phyloP scores from a whole-genome alignment of 495 filamentous ascomycete genomes.

The Corynascus novoguineensis region DNA sequence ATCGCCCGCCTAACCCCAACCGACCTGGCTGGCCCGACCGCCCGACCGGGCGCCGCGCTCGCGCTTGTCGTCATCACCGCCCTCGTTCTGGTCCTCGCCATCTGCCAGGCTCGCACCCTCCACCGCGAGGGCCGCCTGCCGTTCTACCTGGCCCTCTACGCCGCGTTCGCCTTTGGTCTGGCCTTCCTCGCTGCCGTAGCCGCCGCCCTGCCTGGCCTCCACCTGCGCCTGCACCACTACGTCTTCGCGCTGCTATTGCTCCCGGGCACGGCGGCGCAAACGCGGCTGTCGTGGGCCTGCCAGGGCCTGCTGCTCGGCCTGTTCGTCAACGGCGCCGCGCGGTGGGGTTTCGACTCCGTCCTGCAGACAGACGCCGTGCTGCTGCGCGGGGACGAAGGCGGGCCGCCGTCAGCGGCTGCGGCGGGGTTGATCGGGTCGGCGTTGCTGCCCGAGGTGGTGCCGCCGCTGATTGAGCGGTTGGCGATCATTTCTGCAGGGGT shows the following conservation, averaged over 20 bases:
- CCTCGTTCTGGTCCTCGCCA: constrained; percentile 51
- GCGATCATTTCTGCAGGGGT: too few species aligned
- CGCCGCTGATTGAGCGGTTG: constrained; percentile 37
- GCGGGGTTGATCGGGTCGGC: constrained; percentile 62
- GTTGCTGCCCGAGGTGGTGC: constrained; percentile 58
- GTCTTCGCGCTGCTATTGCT: constrained; percentile 77
- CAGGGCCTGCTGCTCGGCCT: constrained; percentile 82
- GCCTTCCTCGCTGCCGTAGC: constrained; percentile 66
- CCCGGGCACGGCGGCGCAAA: constrained; percentile 81
- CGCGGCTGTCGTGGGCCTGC: constrained; percentile 67
- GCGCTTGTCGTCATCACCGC: constrained; percentile 65
- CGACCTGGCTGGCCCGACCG: constrained; percentile 70
- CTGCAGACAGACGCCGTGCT: constrained; percentile 77
- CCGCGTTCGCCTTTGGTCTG: constrained; percentile 49
- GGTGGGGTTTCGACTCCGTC: constrained; percentile 89
- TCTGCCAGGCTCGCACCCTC: constrained; percentile 70
- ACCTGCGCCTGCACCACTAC: constrained; percentile 90
- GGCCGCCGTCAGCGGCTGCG: too few species aligned
- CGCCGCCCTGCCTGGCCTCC: constrained; percentile 71
- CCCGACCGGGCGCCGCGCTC: constrained; percentile 69
- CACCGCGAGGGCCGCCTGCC: constrained; percentile 66
- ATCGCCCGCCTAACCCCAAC: constrained; percentile 70
- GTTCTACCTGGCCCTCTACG: constrained; percentile 67
- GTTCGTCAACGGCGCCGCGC: constrained; percentile 86
- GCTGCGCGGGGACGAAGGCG: constrained; percentile 64